Base-by-base conservation (phyloP, 2,329 filamentous ascomycete species). In the Beauveria asiatica region DNA sequence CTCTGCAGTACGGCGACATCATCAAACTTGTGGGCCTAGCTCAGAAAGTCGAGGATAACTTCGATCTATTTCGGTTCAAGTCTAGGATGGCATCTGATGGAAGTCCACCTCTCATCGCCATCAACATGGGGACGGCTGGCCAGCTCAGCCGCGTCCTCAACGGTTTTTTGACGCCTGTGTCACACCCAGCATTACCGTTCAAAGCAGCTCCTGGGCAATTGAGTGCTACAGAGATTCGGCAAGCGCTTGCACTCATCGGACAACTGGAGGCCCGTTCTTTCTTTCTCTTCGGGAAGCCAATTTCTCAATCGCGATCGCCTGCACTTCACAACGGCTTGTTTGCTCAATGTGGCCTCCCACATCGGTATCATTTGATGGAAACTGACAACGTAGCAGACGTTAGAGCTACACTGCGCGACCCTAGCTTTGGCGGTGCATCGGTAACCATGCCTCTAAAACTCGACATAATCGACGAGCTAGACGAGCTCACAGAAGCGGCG, bases 371-470 rank as follows among this genome's bases (percentile, higher is more conserved):
- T 8, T 78, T 84, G 8, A 77, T 87, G 41, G 94, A 97, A 76
- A 96, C 92, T 0, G 83, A 86, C 64, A 74, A 80, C 33, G 83
- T 78, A 10, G 73, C 76, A 7, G 80, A 88, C 41, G 77, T 96
- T 3, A 76, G 78, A 64, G 76, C 83, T 2, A 74, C 90, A 54
- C 86, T 99, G 62, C 83, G 82, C 8, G 76, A 84, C 1, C 77
- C 86, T 1, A 80, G 88, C 65, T 99, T 99, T 70, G 94, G 94
- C 8, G 94, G 94, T 61, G 93, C 90, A 3, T 97, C 92, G 3
- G 91, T 99, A 50, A 99, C 94, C 0, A 97, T 99, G 55, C 94
- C 94, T 1, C 79, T 99, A 59, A 99, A 99, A 76, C 78, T 94
- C 33, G 90, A 96, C 66, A 85, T 97, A 61, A 91, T 95, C 76